These are phyloP conservation scores for Williopsis jadinii DNA, from an alignment of 1,139 yeast genomes.

Conservation along the genomic window DNA sequence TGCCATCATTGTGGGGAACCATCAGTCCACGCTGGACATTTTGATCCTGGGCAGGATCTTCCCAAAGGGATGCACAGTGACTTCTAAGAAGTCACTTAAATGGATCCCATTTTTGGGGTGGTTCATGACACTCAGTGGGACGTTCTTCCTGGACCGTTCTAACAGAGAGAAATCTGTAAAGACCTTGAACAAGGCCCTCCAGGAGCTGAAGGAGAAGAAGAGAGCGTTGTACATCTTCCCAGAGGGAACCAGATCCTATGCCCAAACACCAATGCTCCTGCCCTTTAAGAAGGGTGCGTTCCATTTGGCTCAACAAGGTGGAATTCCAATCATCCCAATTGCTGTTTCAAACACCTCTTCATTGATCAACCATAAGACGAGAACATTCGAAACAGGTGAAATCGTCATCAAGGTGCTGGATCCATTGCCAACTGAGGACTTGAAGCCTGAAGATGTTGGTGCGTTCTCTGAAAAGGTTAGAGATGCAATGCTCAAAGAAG, in stretches of 20 bases:
- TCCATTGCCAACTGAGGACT: constrained; percentile 52
- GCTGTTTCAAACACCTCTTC: constrained; percentile 82
- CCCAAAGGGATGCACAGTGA: constrained; percentile 86
- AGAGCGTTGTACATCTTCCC: constrained; percentile 84
- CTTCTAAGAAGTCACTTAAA: constrained; percentile 80
- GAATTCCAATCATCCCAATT: constrained; percentile 80
- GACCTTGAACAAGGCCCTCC: constrained; percentile 66
- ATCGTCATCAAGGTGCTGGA: constrained; percentile 61
- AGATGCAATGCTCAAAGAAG: constrained; percentile 32
- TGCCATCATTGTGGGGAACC: constrained; percentile 81
- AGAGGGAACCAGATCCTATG: constrained; percentile 89
- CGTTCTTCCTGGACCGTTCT: constrained; percentile 85
- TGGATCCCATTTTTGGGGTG: constrained; percentile 93
- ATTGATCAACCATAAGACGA: constrained; percentile 51
- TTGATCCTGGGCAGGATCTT: constrained; percentile 73
- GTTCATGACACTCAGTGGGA: constrained; percentile 89
- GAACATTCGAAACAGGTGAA: constrained; percentile 58
- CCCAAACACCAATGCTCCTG: constrained; percentile 57
- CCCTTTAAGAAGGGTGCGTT: constrained; percentile 98
- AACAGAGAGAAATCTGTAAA: constrained; percentile 68
- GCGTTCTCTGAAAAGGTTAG: constrained; percentile 37
- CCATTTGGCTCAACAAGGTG: constrained; percentile 91
- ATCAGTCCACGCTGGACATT: constrained; percentile 85
- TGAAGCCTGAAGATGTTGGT: constrained; percentile 53
- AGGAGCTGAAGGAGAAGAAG: constrained; percentile 47